These are phyloP conservation scores for Agmasoma carcini DNA, from an alignment of 371 early-diverging fungal species.

Conservation along the genomic window DNA sequence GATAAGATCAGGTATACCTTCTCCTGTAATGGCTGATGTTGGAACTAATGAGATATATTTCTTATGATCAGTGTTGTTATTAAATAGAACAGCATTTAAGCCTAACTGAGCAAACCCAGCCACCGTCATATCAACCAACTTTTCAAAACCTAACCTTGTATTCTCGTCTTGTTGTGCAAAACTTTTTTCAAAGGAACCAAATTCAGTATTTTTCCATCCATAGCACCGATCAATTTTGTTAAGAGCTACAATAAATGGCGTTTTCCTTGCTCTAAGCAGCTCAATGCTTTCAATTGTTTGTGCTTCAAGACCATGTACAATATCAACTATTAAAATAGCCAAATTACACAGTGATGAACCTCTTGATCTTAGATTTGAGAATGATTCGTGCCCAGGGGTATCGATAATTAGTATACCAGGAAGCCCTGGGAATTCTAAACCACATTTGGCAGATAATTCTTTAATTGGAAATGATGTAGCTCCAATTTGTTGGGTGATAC, in stretches of 20 bases:
- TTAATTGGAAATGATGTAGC: constrained; percentile 97
- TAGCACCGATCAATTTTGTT: constrained; percentile 98
- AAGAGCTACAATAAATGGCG: constrained; percentile 96
- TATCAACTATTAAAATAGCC: constrained; percentile 96
- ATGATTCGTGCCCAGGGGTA: constrained; percentile 99
- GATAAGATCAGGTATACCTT: constrained; percentile 94
- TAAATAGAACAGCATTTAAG: constrained; percentile 78
- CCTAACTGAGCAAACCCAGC: constrained; percentile 87
- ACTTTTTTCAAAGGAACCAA: constrained; percentile 59
- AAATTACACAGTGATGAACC: constrained; percentile 98
- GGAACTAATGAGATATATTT: constrained; percentile 91
- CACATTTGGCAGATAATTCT: constrained; percentile 60
- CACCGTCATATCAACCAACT: constrained; percentile 64
- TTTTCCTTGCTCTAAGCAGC: constrained; percentile 75
- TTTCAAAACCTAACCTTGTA: constrained; percentile 72
- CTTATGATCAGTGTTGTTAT: constrained; percentile 79
- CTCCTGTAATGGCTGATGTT: constrained; percentile 94
- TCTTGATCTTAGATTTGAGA: constrained; percentile 87
- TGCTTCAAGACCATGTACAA: constrained; percentile 95
- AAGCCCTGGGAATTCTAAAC: constrained; percentile 59
- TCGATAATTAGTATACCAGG: constrained; percentile 96
- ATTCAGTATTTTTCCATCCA: constrained; percentile 65
- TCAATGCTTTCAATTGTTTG: constrained; percentile 94
- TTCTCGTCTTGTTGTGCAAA: constrained; percentile 62
- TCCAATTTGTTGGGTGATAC: constrained; percentile 99